Conservation (phyloP, 352 stramenopile genomes). For the Elongisporangium undulatum region DNA sequence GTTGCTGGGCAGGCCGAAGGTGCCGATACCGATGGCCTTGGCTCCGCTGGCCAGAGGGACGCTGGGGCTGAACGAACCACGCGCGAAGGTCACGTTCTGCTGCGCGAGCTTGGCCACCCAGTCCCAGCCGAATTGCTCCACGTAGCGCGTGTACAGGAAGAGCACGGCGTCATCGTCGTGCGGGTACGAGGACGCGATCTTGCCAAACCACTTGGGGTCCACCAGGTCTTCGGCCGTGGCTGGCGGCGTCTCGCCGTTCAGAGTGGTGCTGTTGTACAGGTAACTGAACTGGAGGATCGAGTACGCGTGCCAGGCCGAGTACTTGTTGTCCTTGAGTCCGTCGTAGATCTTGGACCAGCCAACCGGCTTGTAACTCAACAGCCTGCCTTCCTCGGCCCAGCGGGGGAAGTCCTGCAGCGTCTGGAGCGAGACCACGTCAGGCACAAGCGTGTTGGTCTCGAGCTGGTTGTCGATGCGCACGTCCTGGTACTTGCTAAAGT, state of each 20-base stretch:
- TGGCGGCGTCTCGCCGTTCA: conserved; percentile 14
- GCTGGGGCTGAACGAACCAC: conserved; percentile 25
- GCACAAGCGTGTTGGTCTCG: conserved; percentile 36
- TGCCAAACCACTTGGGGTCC: conserved; percentile 22
- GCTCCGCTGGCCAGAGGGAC: conserved; percentile 17
- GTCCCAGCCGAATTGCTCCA: conserved; percentile 50
- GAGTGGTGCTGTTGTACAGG: conserved; percentile 22
- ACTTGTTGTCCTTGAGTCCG: conserved; percentile 18
- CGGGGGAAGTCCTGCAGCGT: conserved; percentile 54
- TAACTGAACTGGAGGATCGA: conserved; percentile 34
- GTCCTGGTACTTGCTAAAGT: conserved; percentile 54
- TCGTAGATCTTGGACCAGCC: conserved; percentile 52
- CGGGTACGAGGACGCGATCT: conserved; percentile 44
- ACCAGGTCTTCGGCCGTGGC: conserved; percentile 22
- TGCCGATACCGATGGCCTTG: conserved; percentile 26
- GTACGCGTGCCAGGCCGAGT: conserved; percentile 30
- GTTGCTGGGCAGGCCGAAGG: conserved; percentile 14
- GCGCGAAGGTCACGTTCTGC: conserved; percentile 31
- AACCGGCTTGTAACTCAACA: conserved; percentile 48
- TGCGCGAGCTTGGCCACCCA: conserved; percentile 36
- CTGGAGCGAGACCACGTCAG: conserved; percentile 39
- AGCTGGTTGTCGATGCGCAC: conserved; percentile 63
- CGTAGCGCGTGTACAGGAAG: conserved; percentile 39
- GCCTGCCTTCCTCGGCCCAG: conserved; percentile 32
- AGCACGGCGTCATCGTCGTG: conserved; percentile 44